Conservation (phyloP, 1,284 basidiomycete genomes). For the Irpex sp. region DNA sequence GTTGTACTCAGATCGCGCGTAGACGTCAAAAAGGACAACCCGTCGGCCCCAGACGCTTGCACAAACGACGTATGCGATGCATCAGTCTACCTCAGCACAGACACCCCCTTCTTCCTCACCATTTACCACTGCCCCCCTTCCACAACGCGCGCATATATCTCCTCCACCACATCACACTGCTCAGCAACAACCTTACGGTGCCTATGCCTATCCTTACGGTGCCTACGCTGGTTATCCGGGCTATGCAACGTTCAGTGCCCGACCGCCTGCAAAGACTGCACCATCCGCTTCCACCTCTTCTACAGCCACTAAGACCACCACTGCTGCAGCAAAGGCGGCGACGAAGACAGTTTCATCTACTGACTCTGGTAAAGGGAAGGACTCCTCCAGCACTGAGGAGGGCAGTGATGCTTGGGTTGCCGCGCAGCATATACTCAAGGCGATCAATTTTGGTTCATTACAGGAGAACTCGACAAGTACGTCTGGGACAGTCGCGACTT, state of each 20-base stretch:
- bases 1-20: background rate
- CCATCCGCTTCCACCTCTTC: background rate
- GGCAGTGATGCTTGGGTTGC: constrained; percentile 63
- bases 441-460: constrained; percentile 64
- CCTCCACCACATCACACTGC: constrained; percentile 29
- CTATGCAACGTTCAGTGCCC: constrained; percentile 15
- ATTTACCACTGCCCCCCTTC: constrained; percentile 56
- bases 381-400: constrained; percentile 34
- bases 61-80: constrained; percentile 33
- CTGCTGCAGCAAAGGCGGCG: constrained; percentile 3
- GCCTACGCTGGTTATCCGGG: constrained; percentile 20
- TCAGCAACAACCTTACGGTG: constrained; percentile 19
- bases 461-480: constrained; percentile 26
- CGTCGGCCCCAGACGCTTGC: constrained; percentile 61
- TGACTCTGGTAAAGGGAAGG: constrained; percentile 24
- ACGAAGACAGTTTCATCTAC: constrained; percentile 7
- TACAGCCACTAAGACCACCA: constrained; percentile 1
- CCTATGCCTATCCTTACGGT: constrained; percentile 19
- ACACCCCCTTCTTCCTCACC: constrained; percentile 41
- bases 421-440: constrained; percentile 70
- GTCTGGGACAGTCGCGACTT: constrained; percentile 7
- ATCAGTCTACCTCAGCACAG: constrained; percentile 20
- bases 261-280: constrained; percentile 1
- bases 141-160: constrained; percentile 24
- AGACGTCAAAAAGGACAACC: constrained; percentile 66